A percentile compares a stretch with the other conserved stretches of the same genome.
phyloP scores from a whole-genome alignment of 768 basidiomycete genomes.

The Mrakia gelida region DNA sequence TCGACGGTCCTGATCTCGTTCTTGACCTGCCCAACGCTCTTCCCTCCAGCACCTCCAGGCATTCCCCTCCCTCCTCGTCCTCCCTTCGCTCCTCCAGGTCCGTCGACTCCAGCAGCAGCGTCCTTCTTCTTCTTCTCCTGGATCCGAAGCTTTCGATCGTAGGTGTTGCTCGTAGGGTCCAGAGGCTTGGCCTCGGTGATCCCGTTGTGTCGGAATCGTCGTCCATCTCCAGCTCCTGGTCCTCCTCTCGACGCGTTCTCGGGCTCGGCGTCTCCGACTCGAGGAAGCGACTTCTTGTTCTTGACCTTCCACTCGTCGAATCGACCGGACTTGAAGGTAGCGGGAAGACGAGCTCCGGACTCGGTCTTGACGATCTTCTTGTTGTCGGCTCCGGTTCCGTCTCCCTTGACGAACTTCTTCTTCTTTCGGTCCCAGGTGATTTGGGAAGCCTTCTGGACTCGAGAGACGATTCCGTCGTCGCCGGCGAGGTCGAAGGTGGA shows the following conservation, averaged over 20 bases:
- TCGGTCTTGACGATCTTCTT: conserved; percentile 90
- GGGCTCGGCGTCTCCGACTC: conserved; percentile 74
- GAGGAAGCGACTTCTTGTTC: conserved; percentile 65
- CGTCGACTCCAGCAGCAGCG: conserved; percentile 35
- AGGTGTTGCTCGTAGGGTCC: conserved; percentile 66
- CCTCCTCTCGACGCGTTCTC: conserved; percentile 41
- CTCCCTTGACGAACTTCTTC: conserved; percentile 85
- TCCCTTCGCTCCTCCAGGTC: neutral
- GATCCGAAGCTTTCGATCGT: conserved; percentile 67
- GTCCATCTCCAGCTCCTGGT: conserved; percentile 50
- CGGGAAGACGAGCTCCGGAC: conserved; percentile 83
- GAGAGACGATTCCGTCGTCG: conserved; percentile 62
- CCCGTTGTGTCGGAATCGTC: conserved; percentile 67
- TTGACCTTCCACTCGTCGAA: conserved; percentile 94
- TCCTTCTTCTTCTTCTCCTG: conserved; percentile 56
- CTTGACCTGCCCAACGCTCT: conserved; percentile 61
- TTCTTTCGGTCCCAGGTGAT: conserved; percentile 93
- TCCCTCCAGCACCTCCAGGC: conserved; percentile 48
- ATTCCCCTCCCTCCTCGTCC: conserved; percentile 41
- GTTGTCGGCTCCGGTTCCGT: conserved; percentile 81
- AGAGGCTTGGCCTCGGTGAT: conserved; percentile 64
- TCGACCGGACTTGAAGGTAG: conserved; percentile 84
- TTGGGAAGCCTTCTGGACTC: conserved; percentile 51
- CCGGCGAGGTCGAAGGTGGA: conserved; percentile 77
- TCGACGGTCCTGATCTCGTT: conserved; percentile 80